Base-by-base conservation (phyloP, 805 yeast genomes). In the Candida krabiensis region DNA sequence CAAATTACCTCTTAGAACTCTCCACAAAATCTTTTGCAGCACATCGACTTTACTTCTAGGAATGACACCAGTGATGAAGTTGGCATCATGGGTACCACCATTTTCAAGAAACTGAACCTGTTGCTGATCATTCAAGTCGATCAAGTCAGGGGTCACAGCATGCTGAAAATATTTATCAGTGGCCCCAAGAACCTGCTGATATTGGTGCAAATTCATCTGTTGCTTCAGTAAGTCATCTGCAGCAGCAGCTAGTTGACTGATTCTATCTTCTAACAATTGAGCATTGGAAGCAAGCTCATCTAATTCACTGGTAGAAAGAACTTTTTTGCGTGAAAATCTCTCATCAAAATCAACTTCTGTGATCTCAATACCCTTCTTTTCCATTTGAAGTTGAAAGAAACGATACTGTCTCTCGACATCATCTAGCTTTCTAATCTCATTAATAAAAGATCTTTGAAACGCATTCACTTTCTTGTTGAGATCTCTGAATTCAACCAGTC, bases 1-100 rank as follows among this genome's bases (percentile, higher is more conserved):
- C 48, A 95, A 69, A 60, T 93, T 93, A 56, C 99, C 99, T 61
- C 99, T 80, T 46, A 91, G 73, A 14, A 88, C 80, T 65, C 99
- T 77, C 96, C 96, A 93, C 33, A 89, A 66, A 40, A 93, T 87
- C 53, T 80, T 85, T 58, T 89, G 89, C 46, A 93, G 69, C 2
- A 83, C 70, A 12, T 73, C 77, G 19, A 88, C 71, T 55, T 84
- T 85, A 9, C 70, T 77, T 52, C 93, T 75, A 30, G 80, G 73
- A 31, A 93, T 81, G 11, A 91, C 90, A 36, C 98, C 99, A 7
- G 93, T 78, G 34, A 86, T 77, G 47, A 82, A 79, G 38, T 65
- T 70, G 19, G 70, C 67, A 46, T 64, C 64, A 30, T 63, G 58
- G 18, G 62, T 46, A 9, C 58, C 56, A 11, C 69, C 70, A 33